Percentiles rank a stretch among this genome's conserved stretches.
Conservation (phyloP, 116 monocot genomes). For the Posidonia oceanica region DNA sequence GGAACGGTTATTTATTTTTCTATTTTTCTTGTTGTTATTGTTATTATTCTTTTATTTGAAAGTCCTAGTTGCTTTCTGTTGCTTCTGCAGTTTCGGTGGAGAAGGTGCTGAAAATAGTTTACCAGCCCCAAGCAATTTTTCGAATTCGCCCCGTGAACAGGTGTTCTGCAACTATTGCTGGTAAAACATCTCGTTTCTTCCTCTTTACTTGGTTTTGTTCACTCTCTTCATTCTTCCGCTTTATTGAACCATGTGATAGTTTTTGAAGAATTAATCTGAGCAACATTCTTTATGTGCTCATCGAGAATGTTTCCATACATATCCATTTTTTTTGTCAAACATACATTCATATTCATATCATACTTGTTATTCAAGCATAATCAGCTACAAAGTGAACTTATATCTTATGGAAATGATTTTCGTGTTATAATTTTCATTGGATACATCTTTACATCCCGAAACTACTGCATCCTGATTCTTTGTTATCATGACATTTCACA, state of each 20-base stretch:
- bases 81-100: constrained; percentile 81
- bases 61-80: not conserved
- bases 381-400: too few relatives aligned
- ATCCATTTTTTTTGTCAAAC: too few relatives aligned
- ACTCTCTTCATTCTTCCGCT: not conserved
- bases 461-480: not conserved
- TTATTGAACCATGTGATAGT: too few relatives aligned
- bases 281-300: too few relatives aligned
- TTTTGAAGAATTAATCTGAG: too few relatives aligned
- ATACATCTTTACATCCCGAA: not conserved
- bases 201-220: not conserved
- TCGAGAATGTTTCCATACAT: too few relatives aligned
- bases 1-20: too few relatives aligned
- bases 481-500: not conserved
- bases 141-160: constrained; percentile 85
- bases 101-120: constrained; percentile 69
- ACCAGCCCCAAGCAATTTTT: constrained; percentile 92
- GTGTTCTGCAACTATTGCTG: constrained; percentile 97
- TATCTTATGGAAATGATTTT: too few relatives aligned
- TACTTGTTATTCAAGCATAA: too few relatives aligned
- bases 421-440: too few relatives aligned
- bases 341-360: too few relatives aligned
- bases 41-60: not conserved
- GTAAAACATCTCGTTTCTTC: constrained; percentile 16
- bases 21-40: too few relatives aligned